Conservation (phyloP, 2,329 filamentous ascomycete species). For the Raffaelea ambrosiae region DNA sequence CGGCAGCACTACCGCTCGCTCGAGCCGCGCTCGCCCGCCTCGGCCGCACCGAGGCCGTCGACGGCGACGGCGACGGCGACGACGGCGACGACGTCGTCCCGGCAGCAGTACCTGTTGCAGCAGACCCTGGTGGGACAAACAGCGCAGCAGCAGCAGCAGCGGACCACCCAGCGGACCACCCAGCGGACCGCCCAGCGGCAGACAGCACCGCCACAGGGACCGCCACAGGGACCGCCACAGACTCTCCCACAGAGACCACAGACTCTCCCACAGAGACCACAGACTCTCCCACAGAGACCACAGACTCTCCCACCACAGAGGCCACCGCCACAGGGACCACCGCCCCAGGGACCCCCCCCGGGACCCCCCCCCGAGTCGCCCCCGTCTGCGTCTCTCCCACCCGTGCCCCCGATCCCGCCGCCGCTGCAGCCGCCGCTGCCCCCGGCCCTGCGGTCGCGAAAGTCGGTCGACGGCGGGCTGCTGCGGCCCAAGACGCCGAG, state of each 20-base stretch:
- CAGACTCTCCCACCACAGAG: background rate
- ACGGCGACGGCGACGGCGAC: background rate
- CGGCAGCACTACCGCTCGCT: no score
- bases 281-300: background rate
- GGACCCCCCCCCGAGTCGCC: no score
- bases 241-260: background rate
- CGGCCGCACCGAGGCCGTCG: no score
- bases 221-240: no score
- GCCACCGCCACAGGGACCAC: no score
- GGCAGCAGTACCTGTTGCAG: background rate
- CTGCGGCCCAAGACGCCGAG: slow-evolving; percentile 11
- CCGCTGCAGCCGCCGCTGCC: background rate
- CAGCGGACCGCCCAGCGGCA: background rate
- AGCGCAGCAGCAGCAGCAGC: background rate
- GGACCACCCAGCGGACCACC: no score
- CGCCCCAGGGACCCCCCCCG: no score
- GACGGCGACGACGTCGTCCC: background rate
- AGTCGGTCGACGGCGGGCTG: slow-evolving; percentile 3
- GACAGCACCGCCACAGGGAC: no score
- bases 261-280: background rate
- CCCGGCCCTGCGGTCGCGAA: slow-evolving; percentile 6
- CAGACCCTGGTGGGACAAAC: no score
- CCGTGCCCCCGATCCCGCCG: background rate
- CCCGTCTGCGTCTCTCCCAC: no score
- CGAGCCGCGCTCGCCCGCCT: no score